phyloP scores from a whole-genome alignment of 441 rosid genomes.

The Mallotus japonicus region DNA sequence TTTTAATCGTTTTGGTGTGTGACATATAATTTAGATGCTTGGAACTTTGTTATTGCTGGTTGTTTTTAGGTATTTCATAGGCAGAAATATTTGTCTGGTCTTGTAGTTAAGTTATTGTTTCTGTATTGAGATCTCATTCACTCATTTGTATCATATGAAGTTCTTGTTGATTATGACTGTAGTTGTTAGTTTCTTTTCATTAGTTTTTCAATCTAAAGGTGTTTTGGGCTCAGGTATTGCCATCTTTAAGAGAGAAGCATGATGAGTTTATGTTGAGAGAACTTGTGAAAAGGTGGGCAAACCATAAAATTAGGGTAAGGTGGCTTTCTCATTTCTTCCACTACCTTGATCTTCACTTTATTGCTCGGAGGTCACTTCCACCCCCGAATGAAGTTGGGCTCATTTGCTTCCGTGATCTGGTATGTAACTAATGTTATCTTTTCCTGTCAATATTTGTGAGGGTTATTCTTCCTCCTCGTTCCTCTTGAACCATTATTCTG shows the following conservation, averaged over 20 bases:
- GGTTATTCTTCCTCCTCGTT: not conserved
- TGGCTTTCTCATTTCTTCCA: conserved; percentile 91
- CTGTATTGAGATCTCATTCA: not conserved
- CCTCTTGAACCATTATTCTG: conserved; percentile 7
- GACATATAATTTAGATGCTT: not conserved
- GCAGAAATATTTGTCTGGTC: not conserved
- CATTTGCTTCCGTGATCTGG: conserved; percentile 84
- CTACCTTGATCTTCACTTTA: conserved; percentile 88
- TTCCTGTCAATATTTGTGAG: not conserved
- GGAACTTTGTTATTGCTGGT: not conserved
- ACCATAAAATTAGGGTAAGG: conserved; percentile 91
- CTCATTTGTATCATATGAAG: not conserved
- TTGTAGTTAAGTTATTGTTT: not conserved
- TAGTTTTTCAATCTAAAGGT: not conserved
- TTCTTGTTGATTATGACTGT: not conserved
- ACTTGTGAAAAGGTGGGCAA: conserved; percentile 86
- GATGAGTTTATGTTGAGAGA: conserved; percentile 93
- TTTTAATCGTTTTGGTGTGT: not conserved
- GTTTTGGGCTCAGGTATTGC: conserved; percentile 55
- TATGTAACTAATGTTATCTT: conserved; percentile 24
- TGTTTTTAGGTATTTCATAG: not conserved
- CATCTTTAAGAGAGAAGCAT: conserved; percentile 85
- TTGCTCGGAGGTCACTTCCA: conserved; percentile 85
- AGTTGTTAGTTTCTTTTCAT: not conserved
- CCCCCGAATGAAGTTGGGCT: conserved; percentile 85